phyloP scores from a whole-genome alignment of 176 grass and related monocot species.

The Otatea glauca region DNA sequence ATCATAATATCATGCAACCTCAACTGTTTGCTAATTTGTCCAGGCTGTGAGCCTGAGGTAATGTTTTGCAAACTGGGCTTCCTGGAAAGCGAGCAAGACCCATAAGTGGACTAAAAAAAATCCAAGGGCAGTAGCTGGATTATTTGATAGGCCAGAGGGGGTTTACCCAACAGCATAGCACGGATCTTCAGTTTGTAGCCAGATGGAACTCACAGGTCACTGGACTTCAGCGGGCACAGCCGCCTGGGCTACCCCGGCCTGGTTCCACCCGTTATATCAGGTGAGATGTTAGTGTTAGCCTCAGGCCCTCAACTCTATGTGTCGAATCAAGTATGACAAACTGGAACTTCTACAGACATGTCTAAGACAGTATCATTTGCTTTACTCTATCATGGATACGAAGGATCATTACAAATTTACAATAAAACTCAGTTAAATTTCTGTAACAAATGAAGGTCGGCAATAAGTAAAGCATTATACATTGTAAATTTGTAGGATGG shows the following conservation, averaged over 20 bases:
- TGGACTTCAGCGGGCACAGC: background rate
- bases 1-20: constrained; percentile 8
- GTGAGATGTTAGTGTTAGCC: background rate
- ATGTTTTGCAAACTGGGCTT: background rate
- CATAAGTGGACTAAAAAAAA: background rate
- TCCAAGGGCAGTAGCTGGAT: background rate
- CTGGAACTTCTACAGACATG: constrained; percentile 28
- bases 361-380: background rate
- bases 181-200: background rate
- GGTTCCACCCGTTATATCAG: background rate
- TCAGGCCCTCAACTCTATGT: background rate
- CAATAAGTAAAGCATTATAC: constrained; percentile 14
- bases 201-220: background rate
- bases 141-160: background rate
- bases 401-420: background rate
- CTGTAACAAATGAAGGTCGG: constrained; percentile 19
- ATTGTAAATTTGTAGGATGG: constrained; percentile 22
- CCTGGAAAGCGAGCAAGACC: background rate
- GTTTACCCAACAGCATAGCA: background rate
- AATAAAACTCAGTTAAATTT: constrained; percentile 11
- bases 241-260: too few relatives aligned
- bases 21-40: background rate
- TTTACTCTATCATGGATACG: background rate
- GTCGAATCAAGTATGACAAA: constrained; percentile 2
- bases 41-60: constrained; percentile 1